Percentiles rank a stretch among this genome's conserved stretches.
phyloP scores from a whole-genome alignment of 805 yeast species.

The Kodamaea restingae region DNA sequence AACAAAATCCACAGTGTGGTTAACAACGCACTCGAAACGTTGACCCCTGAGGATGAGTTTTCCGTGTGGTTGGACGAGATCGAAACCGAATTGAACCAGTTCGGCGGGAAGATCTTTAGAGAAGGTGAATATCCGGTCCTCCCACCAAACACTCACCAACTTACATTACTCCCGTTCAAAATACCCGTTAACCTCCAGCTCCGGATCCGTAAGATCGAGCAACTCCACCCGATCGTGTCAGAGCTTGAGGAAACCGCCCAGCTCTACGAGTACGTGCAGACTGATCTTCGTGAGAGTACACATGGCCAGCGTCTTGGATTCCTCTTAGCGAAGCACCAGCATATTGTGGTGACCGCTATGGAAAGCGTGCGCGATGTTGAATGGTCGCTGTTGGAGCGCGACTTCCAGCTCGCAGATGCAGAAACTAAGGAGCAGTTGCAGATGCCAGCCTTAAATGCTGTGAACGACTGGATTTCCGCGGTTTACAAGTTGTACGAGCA shows the following conservation, averaged over 20 bases:
- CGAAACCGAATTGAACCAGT: slow-evolving; percentile 6
- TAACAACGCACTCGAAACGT: neutral
- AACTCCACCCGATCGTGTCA: slow-evolving; percentile 55
- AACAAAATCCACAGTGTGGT: slow-evolving; percentile 49
- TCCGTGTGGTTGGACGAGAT: slow-evolving; percentile 3
- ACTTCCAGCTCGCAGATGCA: slow-evolving; percentile 28
- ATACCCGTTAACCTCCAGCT: slow-evolving; percentile 52
- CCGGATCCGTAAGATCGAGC: slow-evolving; percentile 46
- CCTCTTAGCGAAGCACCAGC: slow-evolving; percentile 35
- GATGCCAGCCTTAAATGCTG: slow-evolving; percentile 18
- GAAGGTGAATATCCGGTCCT: neutral
- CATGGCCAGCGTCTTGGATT: slow-evolving; percentile 39
- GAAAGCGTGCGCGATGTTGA: slow-evolving; percentile 29
- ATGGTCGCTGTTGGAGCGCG: slow-evolving; percentile 56
- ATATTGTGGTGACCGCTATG: slow-evolving; percentile 21
- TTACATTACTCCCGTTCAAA: slow-evolving; percentile 36
- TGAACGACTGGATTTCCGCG: slow-evolving; percentile 21
- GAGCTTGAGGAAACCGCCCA: slow-evolving; percentile 49
- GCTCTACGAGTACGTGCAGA: slow-evolving; percentile 31
- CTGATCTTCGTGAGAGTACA: slow-evolving; percentile 22
- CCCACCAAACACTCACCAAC: slow-evolving; percentile 1
- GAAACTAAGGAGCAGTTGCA: slow-evolving; percentile 22
- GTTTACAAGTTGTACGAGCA: slow-evolving; percentile 19
- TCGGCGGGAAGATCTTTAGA: slow-evolving; percentile 7
- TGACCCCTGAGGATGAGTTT: slow-evolving; percentile 4